Percentiles rank a stretch among this genome's conserved stretches.
phyloP scores from a whole-genome alignment of 225 moss, liverwort and hornwort genomes.

The Marchantia paleacea region DNA sequence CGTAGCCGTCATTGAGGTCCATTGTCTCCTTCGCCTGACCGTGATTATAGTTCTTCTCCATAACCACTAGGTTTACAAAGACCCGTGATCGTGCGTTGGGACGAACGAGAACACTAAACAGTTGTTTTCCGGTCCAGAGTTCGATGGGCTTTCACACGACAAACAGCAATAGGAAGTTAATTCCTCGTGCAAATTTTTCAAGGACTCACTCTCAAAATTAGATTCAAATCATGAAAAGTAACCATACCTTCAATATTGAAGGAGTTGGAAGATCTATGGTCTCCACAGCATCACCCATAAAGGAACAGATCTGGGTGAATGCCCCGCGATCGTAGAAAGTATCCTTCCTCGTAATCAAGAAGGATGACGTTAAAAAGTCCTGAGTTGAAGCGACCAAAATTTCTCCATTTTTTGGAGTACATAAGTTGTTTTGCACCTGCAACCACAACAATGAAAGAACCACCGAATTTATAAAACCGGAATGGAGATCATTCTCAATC shows the following conservation, averaged over 20 bases:
- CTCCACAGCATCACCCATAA: constrained; percentile 86
- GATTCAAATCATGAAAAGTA: not conserved
- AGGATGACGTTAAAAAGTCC: constrained; percentile 93
- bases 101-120: constrained; percentile 95
- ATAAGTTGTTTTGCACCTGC: constrained; percentile 91
- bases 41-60: constrained; percentile 86
- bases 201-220: too few relatives aligned
- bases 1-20: constrained; percentile 92
- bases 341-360: constrained; percentile 87
- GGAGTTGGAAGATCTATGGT: constrained; percentile 87
- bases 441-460: not conserved
- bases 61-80: constrained; percentile 80
- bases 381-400: constrained; percentile 97
- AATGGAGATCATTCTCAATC: not conserved
- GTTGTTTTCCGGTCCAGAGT: constrained; percentile 97
- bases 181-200: not conserved
- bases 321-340: constrained; percentile 91
- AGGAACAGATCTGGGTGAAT: constrained; percentile 80
- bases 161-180: not conserved
- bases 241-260: constrained; percentile 75
- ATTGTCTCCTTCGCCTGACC: constrained; percentile 75
- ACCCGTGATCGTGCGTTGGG: constrained; percentile 78
- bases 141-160: constrained; percentile 72
- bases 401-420: constrained; percentile 98
- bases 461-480: not conserved